phyloP scores from a whole-genome alignment of 176 grass and related monocot genomes.

The Poa annua region DNA sequence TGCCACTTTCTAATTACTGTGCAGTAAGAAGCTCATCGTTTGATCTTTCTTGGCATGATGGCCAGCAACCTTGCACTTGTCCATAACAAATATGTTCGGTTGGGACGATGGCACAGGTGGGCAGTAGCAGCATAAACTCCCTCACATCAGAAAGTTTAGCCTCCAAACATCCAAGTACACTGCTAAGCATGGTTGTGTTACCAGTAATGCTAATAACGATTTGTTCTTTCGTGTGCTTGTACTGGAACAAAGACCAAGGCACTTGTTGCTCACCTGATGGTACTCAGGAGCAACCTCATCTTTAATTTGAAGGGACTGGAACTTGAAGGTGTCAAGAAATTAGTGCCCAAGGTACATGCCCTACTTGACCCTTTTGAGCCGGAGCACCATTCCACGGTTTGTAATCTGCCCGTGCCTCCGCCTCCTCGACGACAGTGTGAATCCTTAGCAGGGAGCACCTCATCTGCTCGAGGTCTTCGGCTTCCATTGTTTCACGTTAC shows the following conservation, averaged over 20 bases:
- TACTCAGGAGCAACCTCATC: background rate
- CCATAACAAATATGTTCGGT: slow-evolving; percentile 39
- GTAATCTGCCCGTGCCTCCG: background rate
- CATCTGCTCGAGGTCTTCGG: background rate
- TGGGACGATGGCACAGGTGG: slow-evolving; percentile 24
- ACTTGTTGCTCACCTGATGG: slow-evolving; percentile 6
- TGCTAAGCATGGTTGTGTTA: background rate
- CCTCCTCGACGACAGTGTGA: slow-evolving; percentile 30
- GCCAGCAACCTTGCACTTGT: slow-evolving; percentile 31
- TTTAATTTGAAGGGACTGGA: background rate
- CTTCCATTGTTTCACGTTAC: background rate
- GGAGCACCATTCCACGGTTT: slow-evolving; percentile 16
- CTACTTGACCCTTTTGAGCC: slow-evolving; percentile 11
- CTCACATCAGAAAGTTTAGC: background rate
- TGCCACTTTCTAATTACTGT: background rate
- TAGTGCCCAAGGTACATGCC: slow-evolving; percentile 37
- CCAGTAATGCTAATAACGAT: background rate
- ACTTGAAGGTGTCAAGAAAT: slow-evolving; percentile 14
- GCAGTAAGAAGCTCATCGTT: slow-evolving; percentile 32
- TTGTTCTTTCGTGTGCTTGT: background rate
- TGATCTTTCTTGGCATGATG: background rate
- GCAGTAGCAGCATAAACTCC: slow-evolving; percentile 29
- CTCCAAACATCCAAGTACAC: slow-evolving; percentile 2
- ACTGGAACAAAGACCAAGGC: background rate
- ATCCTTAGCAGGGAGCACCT: slow-evolving; percentile 7